Base-by-base conservation (phyloP, 2,329 filamentous ascomycete genomes). In the Apiospora marii region DNA sequence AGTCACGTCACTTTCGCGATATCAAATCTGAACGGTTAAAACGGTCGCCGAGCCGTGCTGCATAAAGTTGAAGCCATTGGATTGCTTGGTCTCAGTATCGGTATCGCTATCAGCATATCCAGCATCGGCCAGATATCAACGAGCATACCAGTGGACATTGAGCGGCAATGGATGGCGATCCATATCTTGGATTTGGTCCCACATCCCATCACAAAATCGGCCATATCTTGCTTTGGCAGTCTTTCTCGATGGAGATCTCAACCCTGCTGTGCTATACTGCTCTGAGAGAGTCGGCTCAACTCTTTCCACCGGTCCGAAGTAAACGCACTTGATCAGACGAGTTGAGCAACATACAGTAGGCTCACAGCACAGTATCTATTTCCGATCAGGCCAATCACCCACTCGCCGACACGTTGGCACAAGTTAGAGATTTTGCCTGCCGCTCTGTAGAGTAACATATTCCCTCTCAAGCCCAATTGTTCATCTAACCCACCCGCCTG, bases 11-110 rank as follows among this genome's bases (percentile, higher is more conserved):
- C 27, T 8, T 34, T 16, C 16, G 53, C 16, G 30, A 61, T 37
- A n/a, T 37, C 27, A 2, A 2, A 30, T 30, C 16, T 34, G 30
- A 34, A 53, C 30, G 16, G 16, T 61, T 22, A 30, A 61, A 37
- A 37, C 53, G 53, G 53, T 37, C 53, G 30, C 53, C 53, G 53
- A 61, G 53, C 53, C 53, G 53, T 61, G 53, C 7, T 61, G 30
- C 53, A 30, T 22, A 22, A 12, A 22, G 16, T 22, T 61, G 53
- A 13, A 61, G 30, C 53, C 53, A 61, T 61, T 34, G 30, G 27
- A 37, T 61, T 61, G 19, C 30, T 30, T 58, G 30, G 53, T 37
- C 30, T 61, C 30, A n/a, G 53, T 22, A 6, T 37, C 16, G 13
- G 30, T 12, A 14, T 27, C 13, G 49, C 19, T n/a, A 51, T 51